Percentiles rank a stretch among this genome's conserved stretches.
Evolutionary conservation across 352 stramenopile genomes (phyloP).

Genomic region (Plasmopara viticola): DNA sequence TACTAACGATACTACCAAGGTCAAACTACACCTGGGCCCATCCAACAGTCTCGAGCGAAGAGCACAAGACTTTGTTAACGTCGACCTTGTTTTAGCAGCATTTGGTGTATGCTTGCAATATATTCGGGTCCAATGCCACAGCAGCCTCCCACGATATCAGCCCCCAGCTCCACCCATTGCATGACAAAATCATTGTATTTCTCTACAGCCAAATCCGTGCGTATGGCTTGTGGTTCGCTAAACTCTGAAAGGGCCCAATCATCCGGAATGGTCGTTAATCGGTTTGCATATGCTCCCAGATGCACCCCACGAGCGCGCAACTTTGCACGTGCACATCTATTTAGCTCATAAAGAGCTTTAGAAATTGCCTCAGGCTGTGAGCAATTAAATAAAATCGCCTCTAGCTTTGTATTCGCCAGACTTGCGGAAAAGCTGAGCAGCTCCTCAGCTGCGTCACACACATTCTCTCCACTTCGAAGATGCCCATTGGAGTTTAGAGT

Average conservation of each 20-base stretch:
- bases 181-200: constrained; percentile 67
- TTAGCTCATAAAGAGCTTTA: constrained; percentile 56
- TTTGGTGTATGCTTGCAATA: constrained; percentile 51
- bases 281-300: constrained; percentile 86
- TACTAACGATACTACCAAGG: not conserved
- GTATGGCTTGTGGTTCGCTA: constrained; percentile 70
- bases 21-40: not conserved
- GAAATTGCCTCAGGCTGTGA: constrained; percentile 81
- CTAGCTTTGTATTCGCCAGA: constrained; percentile 21
- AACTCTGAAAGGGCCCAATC: constrained; percentile 74
- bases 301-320: constrained; percentile 19
- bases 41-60: not conserved
- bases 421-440: constrained; percentile 28
- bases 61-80: constrained; percentile 5
- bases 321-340: constrained; percentile 12
- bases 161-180: constrained; percentile 53
- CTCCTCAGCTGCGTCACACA: constrained; percentile 36
- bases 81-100: constrained; percentile 20
- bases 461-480: constrained; percentile 66
- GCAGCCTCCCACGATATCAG: constrained; percentile 84
- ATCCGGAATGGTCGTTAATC: constrained; percentile 69
- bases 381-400: constrained; percentile 88
- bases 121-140: constrained; percentile 87
- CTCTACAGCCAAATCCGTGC: constrained; percentile 66
- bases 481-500: constrained; percentile 60